These are phyloP conservation scores for Trichoderma reesei DNA, from an alignment of 495 filamentous ascomycete genomes.

Conservation along the genomic window DNA sequence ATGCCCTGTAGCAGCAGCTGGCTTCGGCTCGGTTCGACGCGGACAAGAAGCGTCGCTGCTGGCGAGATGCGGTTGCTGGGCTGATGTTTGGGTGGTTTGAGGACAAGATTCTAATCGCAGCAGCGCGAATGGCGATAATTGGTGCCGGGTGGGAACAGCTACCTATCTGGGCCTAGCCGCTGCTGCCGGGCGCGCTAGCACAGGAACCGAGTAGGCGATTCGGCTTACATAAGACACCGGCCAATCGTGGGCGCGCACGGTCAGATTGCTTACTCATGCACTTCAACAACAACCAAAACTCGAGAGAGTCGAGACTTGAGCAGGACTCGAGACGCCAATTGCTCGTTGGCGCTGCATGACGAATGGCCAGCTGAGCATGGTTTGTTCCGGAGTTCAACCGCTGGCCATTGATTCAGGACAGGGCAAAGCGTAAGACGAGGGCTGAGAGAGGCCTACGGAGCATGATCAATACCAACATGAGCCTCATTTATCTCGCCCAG, in stretches of 20 bases:
- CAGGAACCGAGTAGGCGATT: neutral
- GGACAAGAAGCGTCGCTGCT: neutral
- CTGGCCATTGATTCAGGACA: too few relatives aligned
- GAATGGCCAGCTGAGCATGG: too few relatives aligned
- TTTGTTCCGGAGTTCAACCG: too few relatives aligned
- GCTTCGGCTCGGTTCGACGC: neutral
- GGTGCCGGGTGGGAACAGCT: neutral
- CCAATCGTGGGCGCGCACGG: neutral
- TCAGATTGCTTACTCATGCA: too few relatives aligned
- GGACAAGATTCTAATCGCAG: constrained; percentile 6
- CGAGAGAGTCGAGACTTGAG: too few relatives aligned
- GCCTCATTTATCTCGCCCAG: too few relatives aligned
- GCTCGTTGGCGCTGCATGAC: too few relatives aligned
- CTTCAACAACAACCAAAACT: too few relatives aligned
- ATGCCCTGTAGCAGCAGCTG: neutral
- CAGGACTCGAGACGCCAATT: too few relatives aligned
- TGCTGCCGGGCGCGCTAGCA: neutral
- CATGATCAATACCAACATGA: too few relatives aligned
- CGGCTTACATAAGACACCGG: neutral
- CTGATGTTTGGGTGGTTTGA: neutral
- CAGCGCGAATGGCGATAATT: constrained; percentile 7
- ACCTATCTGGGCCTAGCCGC: neutral
- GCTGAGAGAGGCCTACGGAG: too few relatives aligned
- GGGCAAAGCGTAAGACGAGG: too few relatives aligned
- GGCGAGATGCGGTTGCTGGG: neutral